These are phyloP conservation scores for Fusarium decemcellulare DNA, from an alignment of 2,329 filamentous ascomycete genomes.

Conservation along the genomic window DNA sequence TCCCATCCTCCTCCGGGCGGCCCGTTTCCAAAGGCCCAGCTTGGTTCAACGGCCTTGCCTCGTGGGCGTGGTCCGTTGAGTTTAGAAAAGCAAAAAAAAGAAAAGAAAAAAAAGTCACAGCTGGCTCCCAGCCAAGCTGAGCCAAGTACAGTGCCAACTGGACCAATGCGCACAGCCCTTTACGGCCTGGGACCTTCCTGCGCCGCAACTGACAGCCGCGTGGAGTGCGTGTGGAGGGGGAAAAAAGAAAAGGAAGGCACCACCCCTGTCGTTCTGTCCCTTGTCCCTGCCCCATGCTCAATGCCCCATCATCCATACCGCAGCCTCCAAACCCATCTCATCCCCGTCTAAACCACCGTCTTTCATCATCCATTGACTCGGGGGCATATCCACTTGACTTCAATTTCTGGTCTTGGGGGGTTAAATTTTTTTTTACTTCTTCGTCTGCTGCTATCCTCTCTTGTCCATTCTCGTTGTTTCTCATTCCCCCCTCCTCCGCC, in stretches of 20 bases:
- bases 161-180: constrained; percentile 6
- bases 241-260: constrained; percentile 28
- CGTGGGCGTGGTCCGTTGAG: neutral
- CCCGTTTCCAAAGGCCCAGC: neutral
- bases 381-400: constrained; percentile 18
- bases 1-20: too few species aligned
- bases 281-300: constrained; percentile 47
- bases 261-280: constrained; percentile 35
- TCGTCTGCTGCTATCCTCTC: neutral
- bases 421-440: constrained; percentile 8
- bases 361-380: constrained; percentile 35
- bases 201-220: constrained; percentile 42
- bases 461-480: neutral
- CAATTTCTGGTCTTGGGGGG: constrained; percentile 9
- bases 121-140: neutral
- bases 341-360: constrained; percentile 32
- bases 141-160: neutral
- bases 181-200: constrained; percentile 24
- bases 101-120: constrained; percentile 21
- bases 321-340: constrained; percentile 30
- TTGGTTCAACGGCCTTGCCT: constrained; percentile 27
- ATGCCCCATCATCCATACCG: constrained; percentile 43
- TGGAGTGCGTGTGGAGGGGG: constrained; percentile 26
- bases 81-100: constrained; percentile 15
- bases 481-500: constrained; percentile 3